Evolutionary conservation across 192 early-diverging fungal species (phyloP), one percentile per base, ranked within the genome.

Genomic region (Geosiphon pyriformis): DNA sequence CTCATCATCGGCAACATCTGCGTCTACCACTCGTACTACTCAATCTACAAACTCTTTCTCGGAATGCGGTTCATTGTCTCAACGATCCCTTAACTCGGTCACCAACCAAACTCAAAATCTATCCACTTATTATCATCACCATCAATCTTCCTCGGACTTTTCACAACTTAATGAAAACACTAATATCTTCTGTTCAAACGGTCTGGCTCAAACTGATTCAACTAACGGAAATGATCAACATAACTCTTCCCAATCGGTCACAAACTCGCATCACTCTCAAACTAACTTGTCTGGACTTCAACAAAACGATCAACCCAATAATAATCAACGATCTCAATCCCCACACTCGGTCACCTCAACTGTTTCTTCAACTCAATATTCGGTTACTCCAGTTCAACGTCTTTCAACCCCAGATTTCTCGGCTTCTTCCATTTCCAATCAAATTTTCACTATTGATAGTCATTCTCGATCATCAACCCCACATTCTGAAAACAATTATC

Each of bases 351-450:
- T 42, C 37, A 10, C 37, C 15, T 42, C 37, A 10, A 42, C 37
- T n/a, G n/a, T n/a, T 42, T 42, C 37, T 42, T 6, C 6, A 10
- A 42, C 15, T 15, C 53, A 55, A 55, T 27, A 12, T 55, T 55
- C 53, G 53, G 53, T 55, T 29, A 23, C 53, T 0, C 23, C 53
- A 55, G 25, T 55, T 55, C 53, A 55, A 55, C 53, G 12, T 12
- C 53, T n/a, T 55, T 23, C 53, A 26, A 2, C 6, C 53, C 53
- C 22, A 42, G 37, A 10, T 42, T 10, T 10, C 15, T 6, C 6
- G 6, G 7, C 7, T 15, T 15, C 37, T 10, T 42, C 37, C 6
- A 42, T 15, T 42, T 15, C 37, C 37, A 42, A 42, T 10, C 6
- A 42, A 42, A 10, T 42, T 6, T 15, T 42, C 15, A 42, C 37